phyloP scores from a whole-genome alignment of 2,329 filamentous ascomycete species.

The Ustulina deusta region DNA sequence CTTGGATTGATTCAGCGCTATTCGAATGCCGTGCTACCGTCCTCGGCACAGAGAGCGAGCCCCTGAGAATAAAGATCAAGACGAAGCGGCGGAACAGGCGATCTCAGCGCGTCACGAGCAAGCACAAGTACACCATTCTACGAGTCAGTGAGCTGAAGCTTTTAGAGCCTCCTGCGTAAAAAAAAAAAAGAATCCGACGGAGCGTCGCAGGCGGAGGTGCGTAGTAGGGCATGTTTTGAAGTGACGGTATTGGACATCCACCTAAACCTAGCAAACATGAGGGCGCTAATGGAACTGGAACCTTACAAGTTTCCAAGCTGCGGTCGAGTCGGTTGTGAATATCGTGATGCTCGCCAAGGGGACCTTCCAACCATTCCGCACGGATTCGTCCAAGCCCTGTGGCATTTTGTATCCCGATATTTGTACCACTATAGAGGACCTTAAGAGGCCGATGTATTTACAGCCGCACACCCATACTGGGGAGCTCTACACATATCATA shows the following conservation, averaged over 20 bases:
- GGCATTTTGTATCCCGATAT: conserved; percentile 21
- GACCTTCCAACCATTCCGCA: background rate
- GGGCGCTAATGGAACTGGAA: background rate
- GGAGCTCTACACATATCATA: conserved; percentile 8
- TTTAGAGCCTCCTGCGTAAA: conserved; percentile 36
- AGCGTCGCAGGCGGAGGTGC: background rate
- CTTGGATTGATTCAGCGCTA: conserved; percentile 85
- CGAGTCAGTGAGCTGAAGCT: conserved; percentile 85
- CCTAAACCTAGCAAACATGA: background rate
- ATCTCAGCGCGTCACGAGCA: conserved; percentile 83
- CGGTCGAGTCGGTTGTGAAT: too few species aligned
- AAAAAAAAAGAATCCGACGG: conserved; percentile 1
- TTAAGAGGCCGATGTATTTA: conserved; percentile 24
- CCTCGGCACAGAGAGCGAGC: conserved; percentile 84
- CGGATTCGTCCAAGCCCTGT: background rate
- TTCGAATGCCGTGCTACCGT: conserved; percentile 90
- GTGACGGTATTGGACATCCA: background rate
- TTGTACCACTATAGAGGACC: conserved; percentile 31
- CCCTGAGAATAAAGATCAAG: conserved; percentile 81
- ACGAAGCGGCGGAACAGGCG: conserved; percentile 82
- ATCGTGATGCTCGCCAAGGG: background rate
- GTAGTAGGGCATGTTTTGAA: background rate
- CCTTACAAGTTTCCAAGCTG: background rate
- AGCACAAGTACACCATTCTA: conserved; percentile 89
- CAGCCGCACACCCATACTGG: background rate